Evolutionary conservation across 2,329 filamentous ascomycete genomes (phyloP).

Genomic region (Fusarium metavorans): DNA sequence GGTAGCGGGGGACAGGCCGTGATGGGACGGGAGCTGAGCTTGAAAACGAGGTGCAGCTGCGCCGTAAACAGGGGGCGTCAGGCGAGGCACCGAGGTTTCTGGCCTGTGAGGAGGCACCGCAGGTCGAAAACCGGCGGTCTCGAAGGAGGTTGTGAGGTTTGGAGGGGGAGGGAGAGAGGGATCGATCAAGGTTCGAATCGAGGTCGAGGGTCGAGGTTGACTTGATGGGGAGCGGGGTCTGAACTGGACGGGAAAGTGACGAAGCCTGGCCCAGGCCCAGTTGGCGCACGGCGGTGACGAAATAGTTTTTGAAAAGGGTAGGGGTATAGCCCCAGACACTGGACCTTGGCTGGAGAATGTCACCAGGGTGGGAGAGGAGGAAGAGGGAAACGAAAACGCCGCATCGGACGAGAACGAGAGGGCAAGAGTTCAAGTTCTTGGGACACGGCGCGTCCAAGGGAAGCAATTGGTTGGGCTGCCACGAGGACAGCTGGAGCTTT

Average conservation of each 20-base stretch:
- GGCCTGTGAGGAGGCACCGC: conserved; percentile 4
- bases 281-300: conserved; percentile 44
- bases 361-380: background rate
- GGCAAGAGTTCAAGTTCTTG: conserved; percentile 1
- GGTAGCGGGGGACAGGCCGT: conserved; percentile 26
- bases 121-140: conserved; percentile 8
- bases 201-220: conserved; percentile 23
- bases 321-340: conserved; percentile 15
- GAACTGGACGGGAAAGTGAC: conserved; percentile 14
- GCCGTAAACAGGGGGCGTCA: conserved; percentile 23
- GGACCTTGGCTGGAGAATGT: background rate
- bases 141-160: conserved; percentile 21
- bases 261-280: conserved; percentile 22
- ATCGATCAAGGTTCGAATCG: conserved; percentile 21
- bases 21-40: conserved; percentile 8
- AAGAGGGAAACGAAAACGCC: conserved; percentile 21
- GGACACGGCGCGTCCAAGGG: background rate
- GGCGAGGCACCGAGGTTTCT: background rate
- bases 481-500: background rate
- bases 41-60: conserved; percentile 26
- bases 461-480: background rate
- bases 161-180: conserved; percentile 7
- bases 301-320: conserved; percentile 36
- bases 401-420: conserved; percentile 8
- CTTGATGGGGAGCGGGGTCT: conserved; percentile 40